A percentile compares a stretch with the other conserved stretches of the same genome.
Evolutionary conservation across 345 rosid species (phyloP).

Genomic region (Melaleuca quinquenervia): DNA sequence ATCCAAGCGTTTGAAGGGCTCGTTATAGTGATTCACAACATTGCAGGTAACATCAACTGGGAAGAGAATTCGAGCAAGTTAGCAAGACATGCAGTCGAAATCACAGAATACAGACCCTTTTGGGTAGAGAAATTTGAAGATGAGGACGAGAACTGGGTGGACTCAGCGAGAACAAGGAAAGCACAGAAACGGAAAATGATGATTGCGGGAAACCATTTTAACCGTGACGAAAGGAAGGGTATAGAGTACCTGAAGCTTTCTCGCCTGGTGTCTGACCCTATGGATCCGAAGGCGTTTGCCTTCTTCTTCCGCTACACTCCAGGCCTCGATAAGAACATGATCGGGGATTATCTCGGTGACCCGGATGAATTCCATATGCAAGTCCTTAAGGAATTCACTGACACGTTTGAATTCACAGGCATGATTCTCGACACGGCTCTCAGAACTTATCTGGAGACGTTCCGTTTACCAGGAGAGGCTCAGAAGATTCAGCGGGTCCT

Average conservation of each 20-base stretch:
- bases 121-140: slow-evolving; percentile 63
- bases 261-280: slow-evolving; percentile 50
- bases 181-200: slow-evolving; percentile 62
- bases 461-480: slow-evolving; percentile 84
- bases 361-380: slow-evolving; percentile 67
- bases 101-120: slow-evolving; percentile 54
- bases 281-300: slow-evolving; percentile 55
- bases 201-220: slow-evolving; percentile 70
- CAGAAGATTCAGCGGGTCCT: slow-evolving; percentile 82
- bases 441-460: slow-evolving; percentile 65
- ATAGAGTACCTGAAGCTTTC: slow-evolving; percentile 63
- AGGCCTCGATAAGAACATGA: slow-evolving; percentile 55
- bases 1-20: slow-evolving; percentile 94
- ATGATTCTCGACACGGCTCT: slow-evolving; percentile 78
- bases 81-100: slow-evolving; percentile 43
- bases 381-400: slow-evolving; percentile 70
- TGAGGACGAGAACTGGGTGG: slow-evolving; percentile 55
- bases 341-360: slow-evolving; percentile 88
- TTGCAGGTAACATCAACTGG: slow-evolving; percentile 57
- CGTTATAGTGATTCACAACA: slow-evolving; percentile 63
- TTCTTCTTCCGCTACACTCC: slow-evolving; percentile 65
- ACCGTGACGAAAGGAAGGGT: slow-evolving; percentile 76
- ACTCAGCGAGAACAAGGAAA: slow-evolving; percentile 49
- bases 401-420: slow-evolving; percentile 63
- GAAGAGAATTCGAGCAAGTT: slow-evolving; percentile 30